These are phyloP conservation scores for Beauveria sp. DNA, from an alignment of 2,329 filamentous ascomycete species.

Conservation along the genomic window DNA sequence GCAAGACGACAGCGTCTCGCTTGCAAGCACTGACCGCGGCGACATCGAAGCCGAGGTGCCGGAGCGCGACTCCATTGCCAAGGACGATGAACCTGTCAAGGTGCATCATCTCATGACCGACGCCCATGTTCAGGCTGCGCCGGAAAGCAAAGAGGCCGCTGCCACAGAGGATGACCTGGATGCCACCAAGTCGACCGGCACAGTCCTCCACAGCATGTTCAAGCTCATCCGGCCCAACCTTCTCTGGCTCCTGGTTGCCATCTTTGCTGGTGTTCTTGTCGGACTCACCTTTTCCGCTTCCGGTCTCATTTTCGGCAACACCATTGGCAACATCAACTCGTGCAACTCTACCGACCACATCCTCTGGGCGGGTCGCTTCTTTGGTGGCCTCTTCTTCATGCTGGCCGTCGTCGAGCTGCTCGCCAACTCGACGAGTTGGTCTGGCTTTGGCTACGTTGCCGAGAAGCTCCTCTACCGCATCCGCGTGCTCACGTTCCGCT, in stretches of 20 bases:
- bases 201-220: slow-evolving; percentile 30
- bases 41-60: slow-evolving; percentile 35
- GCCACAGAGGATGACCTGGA: slow-evolving; percentile 27
- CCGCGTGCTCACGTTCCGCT: slow-evolving; percentile 55
- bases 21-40: slow-evolving; percentile 23
- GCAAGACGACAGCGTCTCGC: slow-evolving; percentile 22
- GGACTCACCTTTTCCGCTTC: slow-evolving; percentile 46
- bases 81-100: slow-evolving; percentile 24
- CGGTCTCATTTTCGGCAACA: slow-evolving; percentile 41
- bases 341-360: slow-evolving; percentile 34
- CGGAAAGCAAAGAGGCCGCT: slow-evolving; percentile 22
- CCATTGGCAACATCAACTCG: slow-evolving; percentile 37
- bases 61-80: slow-evolving; percentile 31
- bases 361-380: slow-evolving; percentile 35
- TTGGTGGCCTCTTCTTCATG: slow-evolving; percentile 49
- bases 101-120: slow-evolving; percentile 27
- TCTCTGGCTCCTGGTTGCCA: slow-evolving; percentile 30
- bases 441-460: slow-evolving; percentile 40
- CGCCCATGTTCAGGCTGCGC: slow-evolving; percentile 29
- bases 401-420: slow-evolving; percentile 39
- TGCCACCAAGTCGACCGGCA: slow-evolving; percentile 30
- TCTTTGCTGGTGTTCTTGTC: slow-evolving; percentile 42
- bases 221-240: slow-evolving; percentile 31
- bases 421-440: slow-evolving; percentile 49
- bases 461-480: slow-evolving; percentile 59